phyloP scores from a whole-genome alignment of 176 grass and related monocot genomes.

The Ensete glaucum region DNA sequence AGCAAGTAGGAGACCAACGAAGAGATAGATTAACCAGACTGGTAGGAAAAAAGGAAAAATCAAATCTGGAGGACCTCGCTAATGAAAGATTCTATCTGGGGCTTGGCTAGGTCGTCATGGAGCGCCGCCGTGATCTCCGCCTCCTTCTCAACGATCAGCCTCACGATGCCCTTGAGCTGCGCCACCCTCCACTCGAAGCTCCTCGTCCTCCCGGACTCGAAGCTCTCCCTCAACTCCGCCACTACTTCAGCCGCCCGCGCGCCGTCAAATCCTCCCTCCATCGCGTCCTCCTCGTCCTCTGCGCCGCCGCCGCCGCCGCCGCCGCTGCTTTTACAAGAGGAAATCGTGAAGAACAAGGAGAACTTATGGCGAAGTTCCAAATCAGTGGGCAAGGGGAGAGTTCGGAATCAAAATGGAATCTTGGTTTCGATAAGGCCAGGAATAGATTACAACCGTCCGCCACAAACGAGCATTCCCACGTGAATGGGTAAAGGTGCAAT shows the following conservation, averaged over 20 bases:
- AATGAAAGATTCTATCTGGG: slow-evolving; percentile 56
- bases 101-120: slow-evolving; percentile 69
- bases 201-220: slow-evolving; percentile 49
- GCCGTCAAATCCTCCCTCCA: background rate
- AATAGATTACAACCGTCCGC: too few relatives aligned
- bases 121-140: slow-evolving; percentile 53
- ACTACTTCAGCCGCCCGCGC: slow-evolving; percentile 25
- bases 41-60: background rate
- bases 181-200: slow-evolving; percentile 54
- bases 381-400: too few relatives aligned
- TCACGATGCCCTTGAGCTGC: slow-evolving; percentile 43
- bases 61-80: slow-evolving; percentile 43
- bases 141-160: slow-evolving; percentile 71
- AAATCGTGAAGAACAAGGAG: too few relatives aligned
- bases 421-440: too few relatives aligned
- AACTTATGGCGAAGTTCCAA: too few relatives aligned
- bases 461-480: too few relatives aligned
- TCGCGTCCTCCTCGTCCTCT: background rate
- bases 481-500: too few relatives aligned
- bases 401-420: too few relatives aligned
- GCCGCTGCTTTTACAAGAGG: too few relatives aligned
- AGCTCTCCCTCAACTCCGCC: slow-evolving; percentile 38
- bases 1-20: background rate
- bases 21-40: background rate
- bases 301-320: background rate